Percentiles rank a stretch among this genome's conserved stretches.
Conservation (phyloP, 2,329 filamentous ascomycete genomes). For the Thelonectria blattea region DNA sequence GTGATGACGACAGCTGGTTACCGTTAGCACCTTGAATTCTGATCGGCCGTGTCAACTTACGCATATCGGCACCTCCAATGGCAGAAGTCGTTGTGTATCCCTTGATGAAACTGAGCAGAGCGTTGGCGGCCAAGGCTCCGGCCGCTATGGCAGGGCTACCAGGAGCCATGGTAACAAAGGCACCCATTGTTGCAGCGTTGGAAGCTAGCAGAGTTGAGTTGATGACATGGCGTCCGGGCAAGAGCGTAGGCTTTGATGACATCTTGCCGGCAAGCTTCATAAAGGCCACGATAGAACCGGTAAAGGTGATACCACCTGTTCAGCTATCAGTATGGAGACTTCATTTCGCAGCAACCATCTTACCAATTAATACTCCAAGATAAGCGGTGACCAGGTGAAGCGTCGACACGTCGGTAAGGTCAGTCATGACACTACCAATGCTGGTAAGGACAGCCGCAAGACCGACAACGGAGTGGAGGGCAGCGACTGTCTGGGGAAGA, state of each 20-base stretch:
- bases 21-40: slow-evolving; percentile 14
- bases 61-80: slow-evolving; percentile 95
- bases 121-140: slow-evolving; percentile 76
- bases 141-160: slow-evolving; percentile 81
- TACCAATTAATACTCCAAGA: slow-evolving; percentile 81
- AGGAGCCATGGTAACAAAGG: slow-evolving; percentile 82
- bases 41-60: slow-evolving; percentile 41
- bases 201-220: slow-evolving; percentile 77
- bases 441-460: slow-evolving; percentile 87
- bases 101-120: slow-evolving; percentile 80
- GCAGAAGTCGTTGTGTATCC: slow-evolving; percentile 87
- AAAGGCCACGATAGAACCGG: slow-evolving; percentile 88
- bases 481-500: slow-evolving; percentile 87
- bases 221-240: slow-evolving; percentile 77
- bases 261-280: slow-evolving; percentile 84
- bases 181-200: slow-evolving; percentile 83
- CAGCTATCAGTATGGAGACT: not conserved
- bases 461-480: slow-evolving; percentile 88
- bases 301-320: slow-evolving; percentile 81
- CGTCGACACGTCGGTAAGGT: slow-evolving; percentile 72
- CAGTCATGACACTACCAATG: slow-evolving; percentile 82
- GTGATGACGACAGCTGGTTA: slow-evolving; percentile 77
- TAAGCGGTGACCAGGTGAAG: slow-evolving; percentile 87
- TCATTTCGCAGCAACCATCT: not conserved
- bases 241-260: slow-evolving; percentile 74